Evolutionary conservation across 495 filamentous ascomycete species (phyloP), one percentile per base, ranked within the genome.

Genomic region (Evansstolkia leycettana): DNA sequence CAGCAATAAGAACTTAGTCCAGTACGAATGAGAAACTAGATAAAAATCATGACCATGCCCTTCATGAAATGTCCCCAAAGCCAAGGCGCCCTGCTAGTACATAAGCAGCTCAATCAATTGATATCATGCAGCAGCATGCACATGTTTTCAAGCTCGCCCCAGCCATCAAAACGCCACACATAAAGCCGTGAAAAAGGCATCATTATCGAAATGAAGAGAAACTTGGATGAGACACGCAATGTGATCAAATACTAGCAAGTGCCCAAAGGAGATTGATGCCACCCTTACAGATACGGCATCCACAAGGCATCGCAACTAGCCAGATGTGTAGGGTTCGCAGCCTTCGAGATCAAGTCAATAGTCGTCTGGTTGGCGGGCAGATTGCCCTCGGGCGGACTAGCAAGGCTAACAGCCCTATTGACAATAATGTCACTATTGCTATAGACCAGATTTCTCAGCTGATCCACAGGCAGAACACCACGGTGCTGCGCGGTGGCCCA

Each of bases 291-390:
- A 65, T 93, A 99, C 9, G 82, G 80, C 92, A 96, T 96, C 86
- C 90, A 99, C 45, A 96, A 69, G 43, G 88, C 76, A 68, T 99
- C 92, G 39, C 78, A 81, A 48, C 76, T 67, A 15, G 80, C 76
- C 55, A 99, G 54, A 54, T 85, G 79, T 65, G 79, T 72, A 13
- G 89, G 89, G 56, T 93, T 88, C 14, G 87, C 83, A 8, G 86
- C 83, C 59, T 73, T 75, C 10, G 78, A 77, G 38, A 99, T 80
- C 46, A 87, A 54, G 62, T 99, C 92, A 44, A 96, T 85, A 20
- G 93, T 83, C 17, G 85, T 96, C 66, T 99, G 92, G 51, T 90
- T 94, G 27, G 87, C 90, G 20, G 92, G 92, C 46, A 96, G 62
- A 41, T 80, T 78, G 25, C 79, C 55, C 42, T 73, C 69, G 0